Evolutionary conservation across 176 grass and related monocot species (phyloP), one percentile per base, ranked within the genome.

Genomic region (Aegilops sharonensis): DNA sequence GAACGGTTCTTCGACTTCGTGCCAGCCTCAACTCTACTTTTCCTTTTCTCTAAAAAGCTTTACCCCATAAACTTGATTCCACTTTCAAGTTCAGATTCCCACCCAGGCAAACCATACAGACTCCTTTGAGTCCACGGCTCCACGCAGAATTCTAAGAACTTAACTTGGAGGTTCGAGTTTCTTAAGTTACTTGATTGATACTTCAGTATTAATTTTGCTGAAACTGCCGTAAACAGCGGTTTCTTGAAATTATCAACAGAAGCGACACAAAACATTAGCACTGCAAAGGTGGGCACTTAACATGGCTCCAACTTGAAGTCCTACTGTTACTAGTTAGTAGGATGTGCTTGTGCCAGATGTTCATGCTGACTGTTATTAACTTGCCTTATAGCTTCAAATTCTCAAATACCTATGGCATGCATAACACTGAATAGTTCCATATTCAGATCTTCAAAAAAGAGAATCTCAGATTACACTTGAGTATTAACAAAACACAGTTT

Each of bases 1-100:
- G 5, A 86, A 86, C 25, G 67, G 67, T 80, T 48, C 66, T 72
- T 35, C 18, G 71, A 79, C 27, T 86, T 60, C 56, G 8, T 54
- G 50, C 15, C 59, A 83, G 14, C 50, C 60, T 60, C n/a, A 23
- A 62, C 57, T 83, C 21, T 43, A 73, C 52, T 30, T 73, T 81
- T 82, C 61, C 6, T 66, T 24, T 82, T 82, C 30, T 70, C 11
- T 3, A 15, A 69, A 68, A 68, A 82, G 23, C 5, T 12, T 37
- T 78, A 40, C 31, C 21, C 56, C 13, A 25, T 82, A 70, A 68
- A 32, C 30, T 70, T 70, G 30, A 63, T 43, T 64, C 64, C 40
- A 68, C 40, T 31, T 84, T 84, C 40, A 39, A 35, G 67, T 42
- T 59, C 35, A 43, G 43, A 30, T 82, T 81, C 30, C 79, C 18